Evolutionary conservation across 257 asterid genomes (phyloP), one percentile per base, ranked within the genome.

Genomic region (Fraxinus anomala): DNA sequence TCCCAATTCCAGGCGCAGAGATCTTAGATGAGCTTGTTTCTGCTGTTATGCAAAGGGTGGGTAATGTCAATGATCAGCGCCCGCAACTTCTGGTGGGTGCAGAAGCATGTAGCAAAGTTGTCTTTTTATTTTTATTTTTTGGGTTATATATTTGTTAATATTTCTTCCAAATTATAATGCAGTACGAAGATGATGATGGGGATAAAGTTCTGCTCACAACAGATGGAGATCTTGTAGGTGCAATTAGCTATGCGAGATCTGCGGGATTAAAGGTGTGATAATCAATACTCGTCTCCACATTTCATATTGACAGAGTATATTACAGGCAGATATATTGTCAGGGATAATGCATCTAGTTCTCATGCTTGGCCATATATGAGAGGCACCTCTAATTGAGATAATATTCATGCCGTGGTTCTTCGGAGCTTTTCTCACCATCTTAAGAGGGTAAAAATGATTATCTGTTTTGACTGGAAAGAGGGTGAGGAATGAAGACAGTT

Each of bases 171-270:
- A 39, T 76, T 61, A 17, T 73, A 71, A 77, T 76, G 61, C 68
- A 95, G 98, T 95, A 95, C 79, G 99, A 93, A 86, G 98, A 95
- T 77, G 99, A 95, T 39, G 98, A 95, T 86, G 97, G 98, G 31
- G 99, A 95, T 81, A 95, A 87, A 85, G 98, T 95, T 70, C 83
- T 95, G 86, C 97, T 95, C 75, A 88, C 91, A 70, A 80, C 90
- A n/a, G 97, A 95, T 75, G 83, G 86, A 76, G 99, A 95, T 83
- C 98, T 95, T 80, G 80, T 84, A 80, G 85, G 89, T 93, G 99
- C 99, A 66, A 90, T 90, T 80, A 83, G 70, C 85, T 86, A 89
- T 68, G 94, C 98, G 34, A 86, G 92, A 86, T 83, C 93, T 66
- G 77, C 77, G 14, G 96, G 96, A 49, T 88, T 80, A 73, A 93